Conservation (phyloP, 2,329 filamentous ascomycete species). For the Ophiostoma sp. region DNA sequence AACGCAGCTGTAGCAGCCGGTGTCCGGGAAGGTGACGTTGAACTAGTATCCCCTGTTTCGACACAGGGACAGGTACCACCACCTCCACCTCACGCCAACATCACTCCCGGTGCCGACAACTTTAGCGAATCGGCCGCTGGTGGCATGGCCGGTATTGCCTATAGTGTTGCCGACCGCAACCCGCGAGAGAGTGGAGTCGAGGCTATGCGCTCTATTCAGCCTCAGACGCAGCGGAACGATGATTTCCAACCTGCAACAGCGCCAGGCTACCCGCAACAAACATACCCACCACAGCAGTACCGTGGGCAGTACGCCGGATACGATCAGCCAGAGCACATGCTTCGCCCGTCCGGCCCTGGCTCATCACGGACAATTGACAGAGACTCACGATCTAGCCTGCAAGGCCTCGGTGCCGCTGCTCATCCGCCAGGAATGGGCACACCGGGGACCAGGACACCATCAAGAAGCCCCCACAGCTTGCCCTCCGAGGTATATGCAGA, state of each 20-base stretch:
- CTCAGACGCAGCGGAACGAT: constrained; percentile 12
- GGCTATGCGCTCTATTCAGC: constrained; percentile 45
- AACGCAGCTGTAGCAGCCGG: neutral
- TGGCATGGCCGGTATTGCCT: constrained; percentile 63
- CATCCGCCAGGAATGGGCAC: constrained; percentile 36
- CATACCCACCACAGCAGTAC: constrained; percentile 29
- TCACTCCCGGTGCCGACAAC: constrained; percentile 63
- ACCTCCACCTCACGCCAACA: constrained; percentile 35
- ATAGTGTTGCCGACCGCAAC: constrained; percentile 60
- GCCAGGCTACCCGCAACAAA: constrained; percentile 30
- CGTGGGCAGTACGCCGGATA: constrained; percentile 24
- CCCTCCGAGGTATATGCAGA: constrained; percentile 50
- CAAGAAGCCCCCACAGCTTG: constrained; percentile 46
- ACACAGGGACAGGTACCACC: constrained; percentile 17
- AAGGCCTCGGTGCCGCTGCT: constrained; percentile 37
- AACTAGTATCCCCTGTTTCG: neutral
- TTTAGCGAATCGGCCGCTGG: constrained; percentile 57
- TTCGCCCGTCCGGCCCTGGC: constrained; percentile 20
- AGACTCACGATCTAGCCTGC: constrained; percentile 42
- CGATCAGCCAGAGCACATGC: constrained; percentile 22
- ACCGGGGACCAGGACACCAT: constrained; percentile 36
- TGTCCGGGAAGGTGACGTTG: neutral
- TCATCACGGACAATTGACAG: constrained; percentile 32
- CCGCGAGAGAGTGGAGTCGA: constrained; percentile 61
- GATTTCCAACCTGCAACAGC: neutral